phyloP scores from a whole-genome alignment of 192 early-diverging fungal species.

The Gigaspora rosea region DNA sequence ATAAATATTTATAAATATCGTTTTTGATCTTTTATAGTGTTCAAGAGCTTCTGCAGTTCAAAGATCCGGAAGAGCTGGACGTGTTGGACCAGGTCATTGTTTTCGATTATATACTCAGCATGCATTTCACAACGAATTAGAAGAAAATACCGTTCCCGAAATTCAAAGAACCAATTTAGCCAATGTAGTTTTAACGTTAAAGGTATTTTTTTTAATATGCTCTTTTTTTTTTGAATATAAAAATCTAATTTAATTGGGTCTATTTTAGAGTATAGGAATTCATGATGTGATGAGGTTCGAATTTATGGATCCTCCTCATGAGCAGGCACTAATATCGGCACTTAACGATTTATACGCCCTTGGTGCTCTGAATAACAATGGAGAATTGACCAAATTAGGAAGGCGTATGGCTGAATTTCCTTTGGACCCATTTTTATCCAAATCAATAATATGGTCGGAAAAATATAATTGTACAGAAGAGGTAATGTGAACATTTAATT shows the following conservation, averaged over 20 bases:
- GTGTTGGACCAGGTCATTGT: constrained; percentile 96
- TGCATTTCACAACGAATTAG: constrained; percentile 92
- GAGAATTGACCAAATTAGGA: constrained; percentile 94
- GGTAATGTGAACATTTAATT: constrained; percentile 23
- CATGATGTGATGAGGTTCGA: constrained; percentile 97
- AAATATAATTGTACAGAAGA: constrained; percentile 95
- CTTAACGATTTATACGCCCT: constrained; percentile 91
- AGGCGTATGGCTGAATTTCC: constrained; percentile 99
- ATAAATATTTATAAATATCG: not conserved
- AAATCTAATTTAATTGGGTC: not conserved
- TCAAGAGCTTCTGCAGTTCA: constrained; percentile 94
- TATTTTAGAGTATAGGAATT: constrained; percentile 80
- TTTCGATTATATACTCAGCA: constrained; percentile 94
- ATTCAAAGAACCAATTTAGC: constrained; percentile 95
- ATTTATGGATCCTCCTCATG: constrained; percentile 97
- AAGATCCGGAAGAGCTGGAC: constrained; percentile 92
- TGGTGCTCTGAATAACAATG: constrained; percentile 88
- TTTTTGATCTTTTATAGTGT: constrained; percentile 42
- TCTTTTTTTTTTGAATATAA: not conserved
- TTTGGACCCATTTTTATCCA: constrained; percentile 93
- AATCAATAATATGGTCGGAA: constrained; percentile 88
- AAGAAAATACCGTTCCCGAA: constrained; percentile 93
- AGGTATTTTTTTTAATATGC: constrained; percentile 41
- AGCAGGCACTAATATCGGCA: constrained; percentile 88
- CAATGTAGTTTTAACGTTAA: constrained; percentile 87